Percentiles rank a stretch among this genome's conserved stretches.
Conservation (phyloP, 495 filamentous ascomycete species). For the Pyronema omphalodes region DNA sequence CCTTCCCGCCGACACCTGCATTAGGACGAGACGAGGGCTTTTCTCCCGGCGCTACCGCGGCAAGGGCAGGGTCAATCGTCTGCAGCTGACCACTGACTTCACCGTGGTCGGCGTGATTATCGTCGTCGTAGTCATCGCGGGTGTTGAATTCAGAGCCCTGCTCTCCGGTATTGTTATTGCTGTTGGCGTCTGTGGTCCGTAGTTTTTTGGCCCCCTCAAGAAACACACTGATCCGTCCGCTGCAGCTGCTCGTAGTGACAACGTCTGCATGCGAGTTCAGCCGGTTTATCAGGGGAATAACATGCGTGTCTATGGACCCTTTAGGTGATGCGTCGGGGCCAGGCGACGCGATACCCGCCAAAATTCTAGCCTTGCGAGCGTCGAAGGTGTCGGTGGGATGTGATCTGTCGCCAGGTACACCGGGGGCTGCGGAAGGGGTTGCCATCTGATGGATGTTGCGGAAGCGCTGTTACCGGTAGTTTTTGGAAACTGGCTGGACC, state of each 20-base stretch:
- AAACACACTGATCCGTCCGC: constrained; percentile 69
- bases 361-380: constrained; percentile 11
- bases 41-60: constrained; percentile 4
- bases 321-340: constrained; percentile 45
- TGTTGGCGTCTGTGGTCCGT: neutral
- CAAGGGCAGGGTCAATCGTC: neutral
- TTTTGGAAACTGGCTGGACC: too few relatives aligned
- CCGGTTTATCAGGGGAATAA: constrained; percentile 52
- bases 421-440: neutral
- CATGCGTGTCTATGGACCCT: constrained; percentile 59
- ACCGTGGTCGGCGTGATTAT: neutral
- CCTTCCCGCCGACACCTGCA: constrained; percentile 55
- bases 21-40: constrained; percentile 17
- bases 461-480: too few relatives aligned
- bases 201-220: constrained; percentile 49
- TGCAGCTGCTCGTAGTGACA: constrained; percentile 83
- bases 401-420: neutral
- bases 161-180: constrained; percentile 3
- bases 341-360: constrained; percentile 10
- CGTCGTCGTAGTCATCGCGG: neutral
- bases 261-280: constrained; percentile 52
- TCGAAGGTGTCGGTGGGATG: constrained; percentile 7
- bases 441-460: neutral
- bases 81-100: neutral
- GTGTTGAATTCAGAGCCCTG: too few relatives aligned